Percentiles rank a stretch among this genome's conserved stretches.
Conservation (phyloP, 306 rosid genomes). For the Amphicarpaea edgeworthii region DNA sequence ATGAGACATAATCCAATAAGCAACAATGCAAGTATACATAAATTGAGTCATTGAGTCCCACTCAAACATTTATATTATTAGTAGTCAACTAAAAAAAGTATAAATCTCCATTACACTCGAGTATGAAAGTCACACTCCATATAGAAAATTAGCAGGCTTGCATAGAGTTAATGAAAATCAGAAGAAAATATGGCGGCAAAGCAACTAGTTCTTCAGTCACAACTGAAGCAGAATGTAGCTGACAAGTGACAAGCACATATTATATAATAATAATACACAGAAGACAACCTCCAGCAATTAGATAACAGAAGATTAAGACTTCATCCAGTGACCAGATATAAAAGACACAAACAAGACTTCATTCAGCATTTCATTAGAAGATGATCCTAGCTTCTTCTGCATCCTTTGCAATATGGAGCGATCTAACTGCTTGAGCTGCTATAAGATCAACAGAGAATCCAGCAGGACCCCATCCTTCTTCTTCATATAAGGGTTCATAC, state of each 20-base stretch:
- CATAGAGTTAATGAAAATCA: conserved; percentile 9
- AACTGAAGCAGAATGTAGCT: conserved; percentile 43
- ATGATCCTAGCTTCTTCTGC: conserved; percentile 65
- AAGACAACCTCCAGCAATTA: conserved; percentile 45
- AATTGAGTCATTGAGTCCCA: conserved; percentile 15
- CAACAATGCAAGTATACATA: conserved; percentile 14
- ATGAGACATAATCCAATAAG: background rate
- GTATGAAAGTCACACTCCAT: conserved; percentile 52
- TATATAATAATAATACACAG: conserved; percentile 50
- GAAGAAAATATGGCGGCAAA: conserved; percentile 23
- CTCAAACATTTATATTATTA: conserved; percentile 36
- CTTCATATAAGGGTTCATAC: conserved; percentile 51
- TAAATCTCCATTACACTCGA: conserved; percentile 23
- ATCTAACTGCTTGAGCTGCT: conserved; percentile 92
- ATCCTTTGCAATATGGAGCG: conserved; percentile 84
- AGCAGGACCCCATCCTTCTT: conserved; percentile 55
- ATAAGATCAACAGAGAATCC: conserved; percentile 78
- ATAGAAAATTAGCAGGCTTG: conserved; percentile 44
- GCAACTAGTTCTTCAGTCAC: conserved; percentile 50
- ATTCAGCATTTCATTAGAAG: conserved; percentile 62
- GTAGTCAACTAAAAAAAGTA: conserved; percentile 32
- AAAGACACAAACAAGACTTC: conserved; percentile 26
- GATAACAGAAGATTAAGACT: conserved; percentile 36
- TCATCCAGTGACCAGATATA: conserved; percentile 36
- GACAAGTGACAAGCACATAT: conserved; percentile 46